Evolutionary conservation across 2,329 filamentous ascomycete species (phyloP).

Genomic region (Aspergillus hortae): DNA sequence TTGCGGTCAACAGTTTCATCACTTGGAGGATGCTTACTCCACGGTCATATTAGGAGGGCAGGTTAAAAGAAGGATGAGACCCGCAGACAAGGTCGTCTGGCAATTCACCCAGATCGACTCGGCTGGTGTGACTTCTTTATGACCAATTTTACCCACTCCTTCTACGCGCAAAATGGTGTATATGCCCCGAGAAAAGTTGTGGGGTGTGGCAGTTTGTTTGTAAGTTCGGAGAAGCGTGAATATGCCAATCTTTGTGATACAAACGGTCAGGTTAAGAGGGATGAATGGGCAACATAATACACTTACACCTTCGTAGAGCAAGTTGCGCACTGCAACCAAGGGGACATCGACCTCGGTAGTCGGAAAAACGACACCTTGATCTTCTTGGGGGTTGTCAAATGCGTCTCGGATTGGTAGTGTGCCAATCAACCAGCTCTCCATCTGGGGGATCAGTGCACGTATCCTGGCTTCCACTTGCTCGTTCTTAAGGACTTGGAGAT

Average conservation of each 20-base stretch:
- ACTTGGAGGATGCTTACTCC: too few species aligned
- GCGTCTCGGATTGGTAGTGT: slow-evolving; percentile 1
- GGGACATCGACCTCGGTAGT: slow-evolving; percentile 6
- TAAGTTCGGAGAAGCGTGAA: slow-evolving; percentile 7
- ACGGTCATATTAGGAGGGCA: neutral
- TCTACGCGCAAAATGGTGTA: slow-evolving; percentile 5
- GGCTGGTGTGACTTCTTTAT: slow-evolving; percentile 2
- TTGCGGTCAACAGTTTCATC: too few species aligned
- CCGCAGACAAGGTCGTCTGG: slow-evolving; percentile 5
- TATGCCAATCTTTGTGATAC: slow-evolving; percentile 5
- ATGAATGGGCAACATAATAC: neutral
- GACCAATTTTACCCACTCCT: slow-evolving; percentile 2
- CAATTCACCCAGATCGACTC: slow-evolving; percentile 6
- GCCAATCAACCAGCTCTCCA: slow-evolving; percentile 6
- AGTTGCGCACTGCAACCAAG: slow-evolving; percentile 5
- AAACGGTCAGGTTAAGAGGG: neutral
- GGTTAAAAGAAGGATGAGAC: slow-evolving; percentile 4
- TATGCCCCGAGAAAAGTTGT: slow-evolving; percentile 4
- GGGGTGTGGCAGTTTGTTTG: slow-evolving; percentile 5
- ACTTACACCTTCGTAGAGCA: slow-evolving; percentile 10
- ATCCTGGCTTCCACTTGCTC: slow-evolving; percentile 6
- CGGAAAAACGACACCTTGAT: slow-evolving; percentile 2
- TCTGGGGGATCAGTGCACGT: slow-evolving; percentile 4
- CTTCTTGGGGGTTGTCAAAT: neutral
- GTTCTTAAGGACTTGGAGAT: neutral